Evolutionary conservation across 192 early-diverging fungal genomes (phyloP), one percentile per base, ranked within the genome.

Genomic region (Coemansia sp.): DNA sequence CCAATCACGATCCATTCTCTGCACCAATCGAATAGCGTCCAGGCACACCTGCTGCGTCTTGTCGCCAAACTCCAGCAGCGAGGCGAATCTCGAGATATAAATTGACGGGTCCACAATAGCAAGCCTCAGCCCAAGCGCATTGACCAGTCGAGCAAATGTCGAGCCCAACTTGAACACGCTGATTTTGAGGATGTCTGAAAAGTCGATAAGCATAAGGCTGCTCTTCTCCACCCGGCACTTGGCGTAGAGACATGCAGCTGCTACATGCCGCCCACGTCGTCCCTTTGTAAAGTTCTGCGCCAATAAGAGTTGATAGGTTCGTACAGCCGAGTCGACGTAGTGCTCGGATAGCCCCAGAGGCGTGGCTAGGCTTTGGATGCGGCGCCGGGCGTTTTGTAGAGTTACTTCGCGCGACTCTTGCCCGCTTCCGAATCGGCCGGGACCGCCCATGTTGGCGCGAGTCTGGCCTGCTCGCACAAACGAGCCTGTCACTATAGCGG

Each of bases 1-100:
- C 95, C 95, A 99, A 82, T 98, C 96, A 21, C 96, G 87, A 63
- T 94, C 91, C 95, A 99, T 95, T 37, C 97, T 84, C 62, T 89
- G 87, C 0, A 93, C 93, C 30, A 99, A 74, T 1, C 92, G 89
- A 8, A 89, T 77, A 2, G 96, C 95, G 66, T 96, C 93, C 40
- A 84, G 68, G 26, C 88, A 88, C 5, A 98, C 95, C 35, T 86
- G 77, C 46, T 88, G 85, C 35, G 88, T 92, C 73, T 93, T 88
- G 50, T 95, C 92, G 35, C 93, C 97, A 87, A 99, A 97, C 63
- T 98, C 96, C 11, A 96, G 77, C 74, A 86, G 82, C 19, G 87
- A 84, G 6, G 97, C 95, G 84, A 97, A 99, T 30, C 96, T 89
- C 26, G 92, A 85, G 21, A 99, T 95, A 70, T 95, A 99, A 4